Evolutionary conservation across 1,284 basidiomycete genomes (phyloP).

Genomic region (Leccinum solheimii): DNA sequence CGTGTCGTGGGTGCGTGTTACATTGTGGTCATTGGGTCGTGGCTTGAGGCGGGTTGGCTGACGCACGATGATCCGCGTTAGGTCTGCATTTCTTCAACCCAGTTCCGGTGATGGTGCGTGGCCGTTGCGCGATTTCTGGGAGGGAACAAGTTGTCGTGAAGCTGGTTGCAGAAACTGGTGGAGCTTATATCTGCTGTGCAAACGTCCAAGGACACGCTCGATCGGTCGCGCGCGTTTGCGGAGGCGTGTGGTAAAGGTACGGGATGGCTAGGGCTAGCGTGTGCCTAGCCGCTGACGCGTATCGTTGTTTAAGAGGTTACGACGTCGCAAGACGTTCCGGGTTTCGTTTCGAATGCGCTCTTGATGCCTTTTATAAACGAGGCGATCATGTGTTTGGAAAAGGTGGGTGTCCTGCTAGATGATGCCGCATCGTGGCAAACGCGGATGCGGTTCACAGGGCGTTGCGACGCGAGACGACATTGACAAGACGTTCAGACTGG

Average conservation of each 20-base stretch:
- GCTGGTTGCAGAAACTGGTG: conserved; percentile 70
- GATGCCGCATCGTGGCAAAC: neutral
- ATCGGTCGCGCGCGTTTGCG: conserved; percentile 81
- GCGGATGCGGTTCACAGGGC: conserved; percentile 48
- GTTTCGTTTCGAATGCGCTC: conserved; percentile 86
- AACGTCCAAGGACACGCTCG: conserved; percentile 77
- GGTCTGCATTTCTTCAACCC: conserved; percentile 97
- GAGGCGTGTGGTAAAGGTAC: conserved; percentile 87
- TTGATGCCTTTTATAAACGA: conserved; percentile 93
- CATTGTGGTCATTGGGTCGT: neutral
- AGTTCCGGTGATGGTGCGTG: conserved; percentile 84
- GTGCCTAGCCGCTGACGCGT: neutral
- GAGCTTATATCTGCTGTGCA: conserved; percentile 93
- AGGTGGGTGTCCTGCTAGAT: conserved; percentile 41
- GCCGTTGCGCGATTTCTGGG: neutral
- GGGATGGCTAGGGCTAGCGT: conserved; percentile 4
- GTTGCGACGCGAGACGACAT: conserved; percentile 93
- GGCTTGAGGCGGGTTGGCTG: neutral
- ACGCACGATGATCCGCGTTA: conserved; percentile 26
- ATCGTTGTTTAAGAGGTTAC: conserved; percentile 67
- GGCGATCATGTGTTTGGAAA: conserved; percentile 91
- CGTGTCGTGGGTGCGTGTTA: conserved; percentile 68
- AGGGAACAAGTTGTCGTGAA: neutral
- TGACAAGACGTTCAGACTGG: conserved; percentile 89
- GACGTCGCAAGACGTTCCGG: conserved; percentile 86